Conservation (phyloP, 176 grass and related monocot species). For the Dendrocalamus sinicus region DNA sequence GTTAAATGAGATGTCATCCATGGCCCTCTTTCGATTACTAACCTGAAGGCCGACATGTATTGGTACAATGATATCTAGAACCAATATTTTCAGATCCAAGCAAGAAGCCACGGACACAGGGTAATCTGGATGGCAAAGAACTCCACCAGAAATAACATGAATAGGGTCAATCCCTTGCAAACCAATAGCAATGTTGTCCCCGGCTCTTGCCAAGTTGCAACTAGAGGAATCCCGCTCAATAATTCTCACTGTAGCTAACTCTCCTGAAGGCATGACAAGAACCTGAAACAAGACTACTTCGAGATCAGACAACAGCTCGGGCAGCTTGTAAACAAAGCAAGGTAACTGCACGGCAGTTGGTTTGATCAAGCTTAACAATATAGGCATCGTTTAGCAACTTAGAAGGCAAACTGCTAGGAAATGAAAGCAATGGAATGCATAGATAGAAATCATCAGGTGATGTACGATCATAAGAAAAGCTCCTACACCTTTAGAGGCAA, state of each 20-base stretch:
- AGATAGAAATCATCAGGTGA: background rate
- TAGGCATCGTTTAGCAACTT: background rate
- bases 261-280: constrained; percentile 72
- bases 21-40: constrained; percentile 16
- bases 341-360: background rate
- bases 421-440: background rate
- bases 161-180: constrained; percentile 63
- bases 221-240: constrained; percentile 68
- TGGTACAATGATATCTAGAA: constrained; percentile 71
- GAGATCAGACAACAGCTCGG: background rate
- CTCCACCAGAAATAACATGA: constrained; percentile 63
- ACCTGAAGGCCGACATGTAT: constrained; percentile 79
- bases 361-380: background rate
- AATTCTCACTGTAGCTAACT: constrained; percentile 52
- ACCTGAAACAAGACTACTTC: constrained; percentile 48
- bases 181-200: constrained; percentile 67
- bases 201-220: constrained; percentile 64
- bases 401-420: background rate
- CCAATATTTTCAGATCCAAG: constrained; percentile 81
- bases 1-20: background rate
- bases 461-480: background rate
- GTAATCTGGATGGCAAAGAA: constrained; percentile 74
- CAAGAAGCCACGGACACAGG: constrained; percentile 51
- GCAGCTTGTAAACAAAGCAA: background rate
- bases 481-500: background rate